Percentiles rank a stretch among this genome's conserved stretches.
phyloP scores from a whole-genome alignment of 2,329 filamentous ascomycete genomes.

The Diaporthe sp. region DNA sequence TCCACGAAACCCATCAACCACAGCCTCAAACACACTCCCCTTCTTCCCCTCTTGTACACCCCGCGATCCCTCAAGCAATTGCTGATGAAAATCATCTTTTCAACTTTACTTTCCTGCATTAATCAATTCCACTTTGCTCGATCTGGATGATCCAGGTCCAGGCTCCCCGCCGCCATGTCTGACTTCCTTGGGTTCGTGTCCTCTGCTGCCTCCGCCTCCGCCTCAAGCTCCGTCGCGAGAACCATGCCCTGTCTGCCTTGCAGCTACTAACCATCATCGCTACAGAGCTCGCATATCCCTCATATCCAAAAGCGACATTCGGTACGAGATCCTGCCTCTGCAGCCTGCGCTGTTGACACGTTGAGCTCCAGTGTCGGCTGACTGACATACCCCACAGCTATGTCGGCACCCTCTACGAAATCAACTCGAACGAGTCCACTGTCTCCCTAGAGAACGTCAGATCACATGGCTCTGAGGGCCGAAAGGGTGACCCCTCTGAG shows the following conservation, averaged over 20 bases:
- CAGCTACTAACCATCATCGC: constrained; percentile 49
- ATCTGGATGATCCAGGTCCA: constrained; percentile 35
- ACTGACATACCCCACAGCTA: constrained; percentile 74
- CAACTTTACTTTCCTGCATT: constrained; percentile 5
- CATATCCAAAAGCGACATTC: constrained; percentile 97
- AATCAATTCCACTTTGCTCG: constrained; percentile 8
- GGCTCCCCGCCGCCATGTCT: constrained; percentile 60
- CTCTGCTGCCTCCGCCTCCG: constrained; percentile 41
- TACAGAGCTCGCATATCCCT: constrained; percentile 91
- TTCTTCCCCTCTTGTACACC: background rate
- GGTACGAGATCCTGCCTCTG: constrained; percentile 69
- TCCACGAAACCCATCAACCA: constrained; percentile 3
- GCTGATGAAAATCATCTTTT: constrained; percentile 33
- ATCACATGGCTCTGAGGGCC: constrained; percentile 94
- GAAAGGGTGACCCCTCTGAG: constrained; percentile 81
- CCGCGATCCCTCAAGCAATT: constrained; percentile 3
- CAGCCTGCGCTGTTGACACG: constrained; percentile 16
- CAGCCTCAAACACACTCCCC: constrained; percentile 27
- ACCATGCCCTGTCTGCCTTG: constrained; percentile 28
- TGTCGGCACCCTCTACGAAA: constrained; percentile 95
- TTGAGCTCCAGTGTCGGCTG: constrained; percentile 34
- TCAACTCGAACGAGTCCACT: constrained; percentile 97
- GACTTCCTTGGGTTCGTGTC: constrained; percentile 70
- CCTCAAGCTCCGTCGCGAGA: constrained; percentile 41
- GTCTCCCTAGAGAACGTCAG: constrained; percentile 97